Evolutionary conservation across 306 rosid genomes (phyloP).

Genomic region (Cyclanthera cordifolia): DNA sequence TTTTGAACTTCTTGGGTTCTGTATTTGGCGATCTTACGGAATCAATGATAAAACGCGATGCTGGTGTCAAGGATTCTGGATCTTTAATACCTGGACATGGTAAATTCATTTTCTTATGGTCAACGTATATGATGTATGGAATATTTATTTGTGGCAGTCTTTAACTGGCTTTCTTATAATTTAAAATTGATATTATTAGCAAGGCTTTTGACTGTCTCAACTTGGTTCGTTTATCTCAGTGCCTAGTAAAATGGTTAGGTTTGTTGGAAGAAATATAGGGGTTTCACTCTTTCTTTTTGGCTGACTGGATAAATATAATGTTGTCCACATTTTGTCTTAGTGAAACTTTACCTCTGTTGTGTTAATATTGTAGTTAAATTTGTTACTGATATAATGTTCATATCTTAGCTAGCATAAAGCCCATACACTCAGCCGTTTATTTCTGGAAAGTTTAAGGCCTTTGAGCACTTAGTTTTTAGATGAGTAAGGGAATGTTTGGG

Average conservation of each 20-base stretch:
- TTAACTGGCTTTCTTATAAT: neutral
- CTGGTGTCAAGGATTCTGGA: conserved; percentile 96
- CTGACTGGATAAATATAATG: neutral
- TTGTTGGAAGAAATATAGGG: neutral
- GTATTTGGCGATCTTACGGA: conserved; percentile 93
- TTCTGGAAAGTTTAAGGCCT: neutral
- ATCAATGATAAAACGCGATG: conserved; percentile 97
- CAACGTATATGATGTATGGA: neutral
- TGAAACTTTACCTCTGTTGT: neutral
- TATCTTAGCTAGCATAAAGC: neutral
- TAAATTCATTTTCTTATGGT: conserved; percentile 26
- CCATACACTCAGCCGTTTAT: neutral
- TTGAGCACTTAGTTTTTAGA: neutral
- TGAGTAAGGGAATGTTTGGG: no score
- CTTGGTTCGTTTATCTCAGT: neutral
- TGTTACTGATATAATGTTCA: neutral
- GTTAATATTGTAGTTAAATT: no score
- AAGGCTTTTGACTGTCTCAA: neutral
- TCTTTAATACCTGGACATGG: conserved; percentile 97
- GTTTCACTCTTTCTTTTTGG: neutral
- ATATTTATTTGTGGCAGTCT: neutral
- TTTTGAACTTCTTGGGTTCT: conserved; percentile 74
- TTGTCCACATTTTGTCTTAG: neutral
- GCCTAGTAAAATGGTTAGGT: neutral
- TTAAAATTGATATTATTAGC: neutral